Evolutionary conservation across 257 asterid species (phyloP), one percentile per base, ranked within the genome.

Genomic region (Solanum piurae): DNA sequence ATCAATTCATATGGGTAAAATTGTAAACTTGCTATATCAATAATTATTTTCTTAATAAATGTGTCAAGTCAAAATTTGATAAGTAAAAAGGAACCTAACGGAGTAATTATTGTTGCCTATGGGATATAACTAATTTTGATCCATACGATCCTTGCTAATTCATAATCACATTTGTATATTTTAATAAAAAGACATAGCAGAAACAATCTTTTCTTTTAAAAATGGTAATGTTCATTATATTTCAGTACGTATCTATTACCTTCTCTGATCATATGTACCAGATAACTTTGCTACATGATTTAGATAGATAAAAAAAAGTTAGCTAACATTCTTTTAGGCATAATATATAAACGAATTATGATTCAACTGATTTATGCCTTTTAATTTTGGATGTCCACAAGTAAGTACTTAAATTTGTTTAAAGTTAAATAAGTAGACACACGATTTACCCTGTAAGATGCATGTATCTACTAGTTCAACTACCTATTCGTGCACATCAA

Each of bases 311-410:
- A 23, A 55, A 3, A 60, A 60, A 60, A 1, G 6, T 21, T 23
- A 2, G 69, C 29, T 60, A 60, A 60, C 69, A 0, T 55, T 55
- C 64, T 55, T 21, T 60, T 23, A 21, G 69, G 6, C 12, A 60
- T 60, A 20, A 38, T 38, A 38, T 38, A 38, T 38, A 38, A 38
- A 38, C 3, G 11, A 38, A 38, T 9, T 38, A 9, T 0, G 4
- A 52, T 52, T 52, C 3, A 23, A 0, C 0, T 60, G 0, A 20
- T 1, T 18, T 55, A 6, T 55, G 20, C 0, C 0, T 0, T 44
- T 44, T 44, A 44, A 46, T 46, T 46, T 46, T 46, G 55, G 20
- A 46, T 46, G 20, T 46, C 0, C 20, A 46, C 20, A 46, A 46
- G n/a, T 55, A 18, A 55, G 1, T 7, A 55, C 10, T 18, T 2